Conservation (phyloP, 495 filamentous ascomycete species). For the Penicillium pancosmium region DNA sequence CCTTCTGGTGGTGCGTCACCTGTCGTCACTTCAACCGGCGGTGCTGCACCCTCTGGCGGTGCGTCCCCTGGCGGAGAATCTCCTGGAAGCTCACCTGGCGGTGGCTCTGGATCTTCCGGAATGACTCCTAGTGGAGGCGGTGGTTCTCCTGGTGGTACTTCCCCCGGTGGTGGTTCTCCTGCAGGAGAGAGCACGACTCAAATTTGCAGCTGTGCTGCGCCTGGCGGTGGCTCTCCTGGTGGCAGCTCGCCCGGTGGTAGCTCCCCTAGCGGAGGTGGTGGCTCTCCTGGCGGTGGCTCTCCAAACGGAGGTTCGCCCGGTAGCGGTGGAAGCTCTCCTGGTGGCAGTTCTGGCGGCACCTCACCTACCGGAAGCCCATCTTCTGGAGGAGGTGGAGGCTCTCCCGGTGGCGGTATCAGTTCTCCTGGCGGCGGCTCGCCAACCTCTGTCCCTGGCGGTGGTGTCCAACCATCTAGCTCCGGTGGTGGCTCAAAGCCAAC, state of each 20-base stretch:
- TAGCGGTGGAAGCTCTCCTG: too few species aligned
- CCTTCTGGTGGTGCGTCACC: background rate
- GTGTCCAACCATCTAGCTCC: slow-evolving; percentile 1
- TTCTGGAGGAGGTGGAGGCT: background rate
- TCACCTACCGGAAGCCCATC: too few species aligned
- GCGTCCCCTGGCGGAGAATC: slow-evolving; percentile 5
- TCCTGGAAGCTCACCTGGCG: slow-evolving; percentile 16
- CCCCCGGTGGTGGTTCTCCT: too few species aligned
- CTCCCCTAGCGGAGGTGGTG: too few species aligned
- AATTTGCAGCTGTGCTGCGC: too few species aligned
- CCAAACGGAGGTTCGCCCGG: too few species aligned
- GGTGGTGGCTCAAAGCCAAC: slow-evolving; percentile 14
- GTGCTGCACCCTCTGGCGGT: background rate
- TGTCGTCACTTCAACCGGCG: background rate
- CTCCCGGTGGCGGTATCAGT: slow-evolving; percentile 7
- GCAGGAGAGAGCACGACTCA: too few species aligned
- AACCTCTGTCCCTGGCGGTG: too few species aligned
- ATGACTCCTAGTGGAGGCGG: background rate
- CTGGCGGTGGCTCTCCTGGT: too few species aligned
- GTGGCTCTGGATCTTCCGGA: background rate
- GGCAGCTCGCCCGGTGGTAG: too few species aligned
- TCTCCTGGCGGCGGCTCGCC: background rate
- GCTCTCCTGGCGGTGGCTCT: too few species aligned
- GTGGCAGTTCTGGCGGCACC: too few species aligned
- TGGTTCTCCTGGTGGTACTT: background rate